Evolutionary conservation across 2,329 filamentous ascomycete species (phyloP).

Genomic region (Hypocreales sp.): DNA sequence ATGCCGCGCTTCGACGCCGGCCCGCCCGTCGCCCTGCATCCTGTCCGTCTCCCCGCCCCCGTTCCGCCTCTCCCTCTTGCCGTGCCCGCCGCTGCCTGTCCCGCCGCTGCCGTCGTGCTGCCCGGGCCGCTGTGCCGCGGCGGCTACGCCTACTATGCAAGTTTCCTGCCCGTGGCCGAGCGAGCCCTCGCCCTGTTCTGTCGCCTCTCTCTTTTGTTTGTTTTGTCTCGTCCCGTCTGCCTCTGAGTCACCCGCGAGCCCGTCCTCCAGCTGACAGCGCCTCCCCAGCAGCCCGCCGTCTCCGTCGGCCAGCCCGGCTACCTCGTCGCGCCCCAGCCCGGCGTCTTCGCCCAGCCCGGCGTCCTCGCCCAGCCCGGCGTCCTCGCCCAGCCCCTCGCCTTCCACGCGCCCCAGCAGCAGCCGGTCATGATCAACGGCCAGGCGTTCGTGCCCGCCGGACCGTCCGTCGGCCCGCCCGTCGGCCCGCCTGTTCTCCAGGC

Average conservation of each 20-base stretch:
- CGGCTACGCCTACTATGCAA: slow-evolving; percentile 24
- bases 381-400: slow-evolving; percentile 12
- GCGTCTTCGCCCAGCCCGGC: slow-evolving; percentile 13
- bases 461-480: no score
- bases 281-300: slow-evolving; percentile 12
- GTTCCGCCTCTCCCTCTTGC: slow-evolving; percentile 4
- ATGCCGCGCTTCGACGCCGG: slow-evolving; percentile 33
- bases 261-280: slow-evolving; percentile 4
- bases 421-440: slow-evolving; percentile 17
- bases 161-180: slow-evolving; percentile 11
- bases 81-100: slow-evolving; percentile 10
- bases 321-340: slow-evolving; percentile 18
- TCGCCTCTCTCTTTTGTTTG: neutral
- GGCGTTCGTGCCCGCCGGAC: slow-evolving; percentile 7
- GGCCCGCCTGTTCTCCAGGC: no score
- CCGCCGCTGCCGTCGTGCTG: slow-evolving; percentile 13
- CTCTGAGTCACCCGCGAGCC: no score
- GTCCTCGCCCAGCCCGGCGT: slow-evolving; percentile 13
- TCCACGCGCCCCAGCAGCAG: slow-evolving; percentile 9
- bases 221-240: no score
- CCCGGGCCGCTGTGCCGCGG: slow-evolving; percentile 17
- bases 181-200: no score
- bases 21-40: slow-evolving; percentile 14
- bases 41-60: slow-evolving; percentile 1
- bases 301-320: slow-evolving; percentile 14